Conservation (phyloP, 1,139 yeast genomes). For the Candida anutae region DNA sequence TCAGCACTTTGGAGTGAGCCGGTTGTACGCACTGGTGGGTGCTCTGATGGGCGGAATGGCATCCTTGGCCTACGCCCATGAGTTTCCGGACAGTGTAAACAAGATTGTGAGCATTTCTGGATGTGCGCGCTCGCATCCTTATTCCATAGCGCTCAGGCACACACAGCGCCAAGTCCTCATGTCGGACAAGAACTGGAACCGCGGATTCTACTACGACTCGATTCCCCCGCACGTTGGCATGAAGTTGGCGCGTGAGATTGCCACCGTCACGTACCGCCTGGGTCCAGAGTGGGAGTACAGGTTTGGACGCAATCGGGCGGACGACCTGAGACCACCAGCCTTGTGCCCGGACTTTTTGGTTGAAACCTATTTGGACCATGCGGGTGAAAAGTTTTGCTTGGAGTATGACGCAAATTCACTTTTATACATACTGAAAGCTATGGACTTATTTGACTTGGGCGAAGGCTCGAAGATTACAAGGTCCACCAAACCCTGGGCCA, state of each 20-base stretch:
- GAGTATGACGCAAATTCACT: conserved; percentile 91
- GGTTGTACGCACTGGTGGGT: conserved; percentile 75
- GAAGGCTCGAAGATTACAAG: conserved; percentile 27
- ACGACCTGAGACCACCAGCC: conserved; percentile 73
- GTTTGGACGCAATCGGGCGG: conserved; percentile 83
- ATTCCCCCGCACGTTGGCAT: conserved; percentile 91
- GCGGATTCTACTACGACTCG: conserved; percentile 73
- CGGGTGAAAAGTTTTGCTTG: conserved; percentile 86
- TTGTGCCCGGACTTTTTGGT: conserved; percentile 88
- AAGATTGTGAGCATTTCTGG: conserved; percentile 77
- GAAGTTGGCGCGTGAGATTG: conserved; percentile 90
- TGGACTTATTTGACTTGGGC: conserved; percentile 91
- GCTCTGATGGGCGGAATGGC: conserved; percentile 99
- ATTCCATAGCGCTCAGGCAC: conserved; percentile 87
- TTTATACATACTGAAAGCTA: conserved; percentile 81
- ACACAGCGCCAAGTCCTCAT: conserved; percentile 88
- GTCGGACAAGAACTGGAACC: conserved; percentile 93
- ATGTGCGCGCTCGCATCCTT: conserved; percentile 91
- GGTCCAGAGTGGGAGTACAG: conserved; percentile 97
- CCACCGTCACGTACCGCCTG: conserved; percentile 87
- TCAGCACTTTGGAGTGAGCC: conserved; percentile 50
- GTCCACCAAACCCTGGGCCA: conserved; percentile 21
- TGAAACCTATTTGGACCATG: conserved; percentile 89
- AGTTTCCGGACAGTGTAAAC: conserved; percentile 69
- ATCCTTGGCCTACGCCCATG: conserved; percentile 78